These are phyloP conservation scores for Withania somnifera DNA, from an alignment of 305 asterid species.

Conservation along the genomic window DNA sequence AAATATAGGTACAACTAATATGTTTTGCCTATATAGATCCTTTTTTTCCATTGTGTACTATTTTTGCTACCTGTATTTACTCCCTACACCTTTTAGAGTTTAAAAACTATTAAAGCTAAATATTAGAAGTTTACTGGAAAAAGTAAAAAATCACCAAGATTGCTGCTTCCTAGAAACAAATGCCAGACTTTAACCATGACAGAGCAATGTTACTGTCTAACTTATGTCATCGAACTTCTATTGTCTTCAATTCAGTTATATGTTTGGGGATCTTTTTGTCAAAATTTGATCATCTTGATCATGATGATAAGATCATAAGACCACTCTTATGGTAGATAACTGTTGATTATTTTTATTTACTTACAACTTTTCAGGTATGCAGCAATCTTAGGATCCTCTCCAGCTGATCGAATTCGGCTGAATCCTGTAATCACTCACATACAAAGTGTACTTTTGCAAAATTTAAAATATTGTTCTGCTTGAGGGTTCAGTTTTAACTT, in stretches of 20 bases:
- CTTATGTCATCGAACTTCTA: not conserved
- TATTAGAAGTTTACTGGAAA: not conserved
- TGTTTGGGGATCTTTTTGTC: not conserved
- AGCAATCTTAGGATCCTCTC: conserved; percentile 83
- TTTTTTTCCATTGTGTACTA: not conserved
- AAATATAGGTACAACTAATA: not conserved
- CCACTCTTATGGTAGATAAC: not conserved
- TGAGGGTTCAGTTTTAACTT: not conserved
- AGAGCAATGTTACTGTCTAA: not conserved
- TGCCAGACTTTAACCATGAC: not conserved
- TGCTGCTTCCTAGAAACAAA: not conserved
- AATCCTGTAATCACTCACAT: conserved; percentile 51
- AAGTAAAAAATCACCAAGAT: not conserved
- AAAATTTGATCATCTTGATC: not conserved
- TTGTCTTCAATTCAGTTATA: not conserved
- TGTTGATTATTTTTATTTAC: not conserved
- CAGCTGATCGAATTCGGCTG: conserved; percentile 46
- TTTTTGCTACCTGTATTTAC: not conserved
- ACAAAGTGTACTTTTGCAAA: not conserved
- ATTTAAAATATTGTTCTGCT: not conserved
- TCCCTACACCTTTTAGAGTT: not conserved
- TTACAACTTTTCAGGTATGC: conserved; percentile 57
- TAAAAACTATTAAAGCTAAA: not conserved
- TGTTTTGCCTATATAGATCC: not conserved
- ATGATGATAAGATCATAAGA: not conserved